Conservation (phyloP, 257 asterid species). For the Solanum paucissectum region DNA sequence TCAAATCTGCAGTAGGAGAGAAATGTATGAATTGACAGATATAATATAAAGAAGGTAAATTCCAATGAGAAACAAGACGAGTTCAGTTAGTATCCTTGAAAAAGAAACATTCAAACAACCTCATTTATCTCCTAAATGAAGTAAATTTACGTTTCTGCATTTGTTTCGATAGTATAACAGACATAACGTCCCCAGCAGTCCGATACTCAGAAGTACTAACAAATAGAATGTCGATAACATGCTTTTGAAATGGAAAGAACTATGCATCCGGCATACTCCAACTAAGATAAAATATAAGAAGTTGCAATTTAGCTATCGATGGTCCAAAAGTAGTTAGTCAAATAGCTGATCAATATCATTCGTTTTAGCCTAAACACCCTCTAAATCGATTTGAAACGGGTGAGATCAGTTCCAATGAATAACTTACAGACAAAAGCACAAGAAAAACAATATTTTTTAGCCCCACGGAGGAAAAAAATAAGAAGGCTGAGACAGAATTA, state of each 20-base stretch:
- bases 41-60: background rate
- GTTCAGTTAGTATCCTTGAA: background rate
- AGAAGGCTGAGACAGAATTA: background rate
- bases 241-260: background rate
- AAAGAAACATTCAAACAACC: background rate
- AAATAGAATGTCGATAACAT: background rate
- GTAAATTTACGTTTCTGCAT: background rate
- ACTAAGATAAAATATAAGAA: background rate
- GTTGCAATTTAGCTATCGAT: background rate
- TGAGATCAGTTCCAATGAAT: background rate
- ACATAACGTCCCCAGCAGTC: background rate
- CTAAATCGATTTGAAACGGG: background rate
- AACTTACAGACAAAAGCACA: background rate
- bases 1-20: background rate
- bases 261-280: background rate
- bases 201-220: background rate
- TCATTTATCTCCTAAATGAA: background rate
- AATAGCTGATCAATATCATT: background rate
- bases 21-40: background rate
- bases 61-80: background rate
- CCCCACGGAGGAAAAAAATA: background rate
- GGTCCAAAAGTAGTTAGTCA: background rate
- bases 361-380: background rate
- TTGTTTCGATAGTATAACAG: background rate
- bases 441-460: background rate